These are phyloP conservation scores for Paramecium caudatum DNA, from an alignment of 73 alveolate species.

Conservation along the genomic window DNA sequence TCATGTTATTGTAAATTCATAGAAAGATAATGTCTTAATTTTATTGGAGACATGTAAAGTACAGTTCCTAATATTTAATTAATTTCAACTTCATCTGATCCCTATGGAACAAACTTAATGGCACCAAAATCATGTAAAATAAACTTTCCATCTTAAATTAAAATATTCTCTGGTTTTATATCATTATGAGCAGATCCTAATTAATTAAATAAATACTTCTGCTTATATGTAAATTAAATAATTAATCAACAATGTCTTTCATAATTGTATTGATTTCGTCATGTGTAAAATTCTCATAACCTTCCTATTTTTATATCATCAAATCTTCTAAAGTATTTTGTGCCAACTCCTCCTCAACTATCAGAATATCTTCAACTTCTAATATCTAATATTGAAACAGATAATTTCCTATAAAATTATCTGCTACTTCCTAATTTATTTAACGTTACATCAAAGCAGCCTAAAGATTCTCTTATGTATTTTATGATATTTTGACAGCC, in stretches of 20 bases:
- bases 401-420: background rate
- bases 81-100: constrained; percentile 13
- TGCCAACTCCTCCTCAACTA: constrained; percentile 48
- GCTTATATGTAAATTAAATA: constrained; percentile 16
- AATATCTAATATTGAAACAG: constrained; percentile 19
- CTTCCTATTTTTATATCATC: background rate
- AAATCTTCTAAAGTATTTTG: constrained; percentile 54
- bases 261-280: too few relatives aligned
- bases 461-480: constrained; percentile 27
- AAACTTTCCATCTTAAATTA: constrained; percentile 38
- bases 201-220: constrained; percentile 17
- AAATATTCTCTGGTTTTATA: constrained; percentile 61
- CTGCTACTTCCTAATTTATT: constrained; percentile 39
- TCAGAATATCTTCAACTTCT: constrained; percentile 54
- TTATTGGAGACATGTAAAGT: constrained; percentile 56
- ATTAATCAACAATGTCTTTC: background rate
- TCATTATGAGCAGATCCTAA: constrained; percentile 64
- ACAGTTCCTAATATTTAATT: constrained; percentile 47
- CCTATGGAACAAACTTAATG: constrained; percentile 1
- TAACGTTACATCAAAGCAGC: constrained; percentile 34
- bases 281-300: background rate
- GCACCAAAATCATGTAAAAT: constrained; percentile 65
- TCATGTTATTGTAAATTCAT: constrained; percentile 10
- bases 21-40: constrained; percentile 16
- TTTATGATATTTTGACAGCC: constrained; percentile 39